These are phyloP conservation scores for Psilocybe azurescens DNA, from an alignment of 768 basidiomycete species.

Conservation along the genomic window DNA sequence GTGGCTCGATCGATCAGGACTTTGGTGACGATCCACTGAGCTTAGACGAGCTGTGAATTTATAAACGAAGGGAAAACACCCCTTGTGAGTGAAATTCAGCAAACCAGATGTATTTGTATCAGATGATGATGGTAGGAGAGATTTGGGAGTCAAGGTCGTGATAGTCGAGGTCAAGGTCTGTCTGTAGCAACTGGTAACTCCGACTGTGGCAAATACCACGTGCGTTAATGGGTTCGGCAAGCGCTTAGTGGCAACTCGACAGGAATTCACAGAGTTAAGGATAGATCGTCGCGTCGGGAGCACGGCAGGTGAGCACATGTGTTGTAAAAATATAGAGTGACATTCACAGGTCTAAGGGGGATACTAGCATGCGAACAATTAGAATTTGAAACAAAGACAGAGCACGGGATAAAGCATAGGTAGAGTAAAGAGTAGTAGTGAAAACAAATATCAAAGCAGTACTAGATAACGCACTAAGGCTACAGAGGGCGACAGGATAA, in stretches of 20 bases:
- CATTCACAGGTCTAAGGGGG: neutral
- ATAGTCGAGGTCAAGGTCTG: neutral
- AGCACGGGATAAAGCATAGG: neutral
- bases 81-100: neutral
- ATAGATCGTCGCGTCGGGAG: neutral
- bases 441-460: slow-evolving; percentile 2
- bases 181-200: neutral
- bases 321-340: neutral
- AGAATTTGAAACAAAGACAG: neutral
- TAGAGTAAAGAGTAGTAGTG: neutral
- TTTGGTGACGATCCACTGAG: neutral
- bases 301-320: neutral
- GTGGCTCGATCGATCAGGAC: slow-evolving; percentile 1
- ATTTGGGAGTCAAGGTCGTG: neutral
- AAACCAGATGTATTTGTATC: neutral
- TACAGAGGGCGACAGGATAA: slow-evolving; percentile 14
- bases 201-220: neutral
- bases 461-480: slow-evolving; percentile 14
- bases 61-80: neutral
- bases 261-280: neutral
- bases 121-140: too few relatives aligned
- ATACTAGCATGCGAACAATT: neutral
- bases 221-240: neutral
- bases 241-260: neutral
- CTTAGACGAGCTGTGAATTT: neutral